phyloP scores from a whole-genome alignment of 1,139 yeast species.

The Zhuliangozyma parablackwelliae region DNA sequence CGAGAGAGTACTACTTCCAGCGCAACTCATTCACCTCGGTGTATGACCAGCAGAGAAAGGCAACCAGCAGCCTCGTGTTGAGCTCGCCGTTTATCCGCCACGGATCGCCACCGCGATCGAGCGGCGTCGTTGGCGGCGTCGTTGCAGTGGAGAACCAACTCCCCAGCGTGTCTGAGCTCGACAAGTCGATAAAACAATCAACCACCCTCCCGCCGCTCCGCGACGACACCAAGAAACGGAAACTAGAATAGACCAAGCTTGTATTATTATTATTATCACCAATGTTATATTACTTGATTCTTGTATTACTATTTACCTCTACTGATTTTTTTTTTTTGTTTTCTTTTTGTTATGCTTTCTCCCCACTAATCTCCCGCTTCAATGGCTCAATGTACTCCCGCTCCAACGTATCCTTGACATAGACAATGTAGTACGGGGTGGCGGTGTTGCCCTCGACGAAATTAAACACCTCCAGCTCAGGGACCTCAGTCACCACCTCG shows the following conservation, averaged over 20 bases:
- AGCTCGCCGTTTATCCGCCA: background rate
- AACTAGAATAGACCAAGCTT: too few species aligned
- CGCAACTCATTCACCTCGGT: slow-evolving; percentile 16
- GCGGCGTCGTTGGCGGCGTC: slow-evolving; percentile 1
- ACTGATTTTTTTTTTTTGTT: too few species aligned
- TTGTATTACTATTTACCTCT: too few species aligned
- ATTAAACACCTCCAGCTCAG: slow-evolving; percentile 69
- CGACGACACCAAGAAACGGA: too few species aligned
- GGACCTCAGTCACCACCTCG: slow-evolving; percentile 80
- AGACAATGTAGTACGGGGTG: slow-evolving; percentile 88
- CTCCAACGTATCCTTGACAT: slow-evolving; percentile 63
- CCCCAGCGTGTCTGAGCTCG: slow-evolving; percentile 38
- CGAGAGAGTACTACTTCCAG: slow-evolving; percentile 5
- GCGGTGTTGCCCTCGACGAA: slow-evolving; percentile 74
- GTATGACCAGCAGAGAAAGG: slow-evolving; percentile 11
- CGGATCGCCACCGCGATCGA: background rate
- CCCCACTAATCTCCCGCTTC: slow-evolving; percentile 34
- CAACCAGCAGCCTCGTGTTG: slow-evolving; percentile 2
- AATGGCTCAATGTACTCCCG: slow-evolving; percentile 64
- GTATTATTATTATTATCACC: too few species aligned
- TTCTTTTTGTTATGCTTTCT: too few species aligned
- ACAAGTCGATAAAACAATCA: slow-evolving; percentile 23
- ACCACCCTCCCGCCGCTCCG: background rate
- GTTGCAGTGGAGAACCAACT: slow-evolving; percentile 10
- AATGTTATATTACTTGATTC: too few species aligned